Percentiles rank a stretch among this genome's conserved stretches.
Evolutionary conservation across 768 basidiomycete species (phyloP).

Genomic region (Tricholoma sp.): DNA sequence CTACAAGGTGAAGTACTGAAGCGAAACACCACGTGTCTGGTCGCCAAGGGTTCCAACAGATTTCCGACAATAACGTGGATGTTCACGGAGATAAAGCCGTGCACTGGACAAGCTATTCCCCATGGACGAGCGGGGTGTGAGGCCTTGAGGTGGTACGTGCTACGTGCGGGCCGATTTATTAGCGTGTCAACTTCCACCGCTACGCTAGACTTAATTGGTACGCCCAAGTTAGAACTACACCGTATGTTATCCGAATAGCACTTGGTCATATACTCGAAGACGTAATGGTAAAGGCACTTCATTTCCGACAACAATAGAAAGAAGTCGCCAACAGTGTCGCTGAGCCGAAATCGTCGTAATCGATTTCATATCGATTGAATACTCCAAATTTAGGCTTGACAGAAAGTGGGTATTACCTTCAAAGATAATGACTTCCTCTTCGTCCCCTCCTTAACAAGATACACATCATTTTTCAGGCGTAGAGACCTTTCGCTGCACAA

Average conservation of each 20-base stretch:
- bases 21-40: too few relatives aligned
- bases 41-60: too few relatives aligned
- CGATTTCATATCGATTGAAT: constrained; percentile 1
- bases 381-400: background rate
- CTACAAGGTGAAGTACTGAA: too few relatives aligned
- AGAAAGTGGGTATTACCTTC: background rate
- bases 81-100: too few relatives aligned
- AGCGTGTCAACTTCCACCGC: background rate
- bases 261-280: background rate
- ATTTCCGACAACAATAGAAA: background rate
- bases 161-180: background rate
- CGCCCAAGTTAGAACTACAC: background rate
- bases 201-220: background rate
- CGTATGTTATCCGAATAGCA: background rate
- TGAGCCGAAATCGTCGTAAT: background rate
- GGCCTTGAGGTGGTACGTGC: too few relatives aligned
- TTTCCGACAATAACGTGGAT: too few relatives aligned
- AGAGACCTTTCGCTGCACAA: too few relatives aligned
- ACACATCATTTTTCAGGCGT: too few relatives aligned
- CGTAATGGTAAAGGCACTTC: background rate
- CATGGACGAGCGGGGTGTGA: too few relatives aligned
- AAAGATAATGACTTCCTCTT: too few relatives aligned
- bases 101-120: too few relatives aligned
- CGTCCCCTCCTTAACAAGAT: too few relatives aligned
- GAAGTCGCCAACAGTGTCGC: background rate